Percentiles rank a stretch among this genome's conserved stretches.
Evolutionary conservation across 1,284 basidiomycete species (phyloP).

Genomic region (Cerioporus squamosus): DNA sequence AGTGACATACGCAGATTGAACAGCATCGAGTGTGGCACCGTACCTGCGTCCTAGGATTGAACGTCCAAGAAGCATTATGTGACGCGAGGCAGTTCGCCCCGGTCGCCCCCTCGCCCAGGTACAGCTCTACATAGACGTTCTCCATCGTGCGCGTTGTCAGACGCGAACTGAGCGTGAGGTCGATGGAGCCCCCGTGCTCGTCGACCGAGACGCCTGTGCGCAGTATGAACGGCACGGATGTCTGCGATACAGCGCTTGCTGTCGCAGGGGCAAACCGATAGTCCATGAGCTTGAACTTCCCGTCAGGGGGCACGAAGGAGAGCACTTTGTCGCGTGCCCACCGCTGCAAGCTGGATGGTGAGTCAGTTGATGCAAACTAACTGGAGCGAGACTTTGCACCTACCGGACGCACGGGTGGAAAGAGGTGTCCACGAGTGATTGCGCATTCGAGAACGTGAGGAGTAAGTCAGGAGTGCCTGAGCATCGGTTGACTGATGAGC

Average conservation of each 20-base stretch:
- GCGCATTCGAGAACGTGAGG: slow-evolving; percentile 80
- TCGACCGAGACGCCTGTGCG: slow-evolving; percentile 65
- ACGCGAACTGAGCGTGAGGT: slow-evolving; percentile 72
- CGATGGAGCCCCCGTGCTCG: slow-evolving; percentile 71
- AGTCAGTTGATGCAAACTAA: background rate
- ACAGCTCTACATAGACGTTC: slow-evolving; percentile 70
- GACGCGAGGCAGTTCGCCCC: slow-evolving; percentile 66
- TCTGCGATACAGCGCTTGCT: slow-evolving; percentile 45
- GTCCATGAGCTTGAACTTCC: slow-evolving; percentile 85
- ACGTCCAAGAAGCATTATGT: slow-evolving; percentile 79
- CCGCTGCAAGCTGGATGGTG: slow-evolving; percentile 63
- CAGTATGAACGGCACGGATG: slow-evolving; percentile 69
- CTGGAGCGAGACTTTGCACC: slow-evolving; percentile 36
- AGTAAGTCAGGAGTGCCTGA: slow-evolving; percentile 87
- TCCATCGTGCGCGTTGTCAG: slow-evolving; percentile 71
- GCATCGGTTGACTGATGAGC: slow-evolving; percentile 3
- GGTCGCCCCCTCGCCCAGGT: slow-evolving; percentile 74
- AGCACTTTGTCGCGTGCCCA: slow-evolving; percentile 83
- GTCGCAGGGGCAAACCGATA: slow-evolving; percentile 65
- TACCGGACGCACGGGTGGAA: slow-evolving; percentile 94
- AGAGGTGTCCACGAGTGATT: slow-evolving; percentile 76
- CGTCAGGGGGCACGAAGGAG: slow-evolving; percentile 95
- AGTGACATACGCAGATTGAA: slow-evolving; percentile 3
- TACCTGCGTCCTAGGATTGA: slow-evolving; percentile 73
- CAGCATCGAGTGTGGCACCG: slow-evolving; percentile 16